Evolutionary conservation across 441 rosid genomes (phyloP).

Genomic region (Gossypium gossypioides): DNA sequence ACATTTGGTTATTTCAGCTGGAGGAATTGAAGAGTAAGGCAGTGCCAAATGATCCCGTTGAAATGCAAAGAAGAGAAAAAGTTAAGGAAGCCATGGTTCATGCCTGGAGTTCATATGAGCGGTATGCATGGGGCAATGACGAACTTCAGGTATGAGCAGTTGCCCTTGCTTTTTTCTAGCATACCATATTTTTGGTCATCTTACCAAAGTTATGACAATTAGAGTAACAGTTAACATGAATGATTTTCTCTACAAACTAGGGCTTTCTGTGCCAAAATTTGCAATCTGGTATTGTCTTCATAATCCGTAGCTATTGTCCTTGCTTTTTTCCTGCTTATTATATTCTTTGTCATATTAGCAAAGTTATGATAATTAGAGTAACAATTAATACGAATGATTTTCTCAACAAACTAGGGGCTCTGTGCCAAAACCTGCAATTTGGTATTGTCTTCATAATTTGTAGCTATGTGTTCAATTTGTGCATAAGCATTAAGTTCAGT

Average conservation of each 20-base stretch:
- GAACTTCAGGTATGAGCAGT: constrained; percentile 68
- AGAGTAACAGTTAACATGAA: background rate
- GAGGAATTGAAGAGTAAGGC: constrained; percentile 32
- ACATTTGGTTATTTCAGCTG: constrained; percentile 29
- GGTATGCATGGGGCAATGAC: constrained; percentile 92
- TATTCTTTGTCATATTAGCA: background rate
- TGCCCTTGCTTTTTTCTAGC: background rate
- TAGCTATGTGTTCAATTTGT: background rate
- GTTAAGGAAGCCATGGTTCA: constrained; percentile 94
- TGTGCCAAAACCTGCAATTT: background rate
- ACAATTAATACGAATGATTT: background rate
- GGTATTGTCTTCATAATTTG: background rate
- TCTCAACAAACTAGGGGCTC: background rate
- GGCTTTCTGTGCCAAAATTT: background rate
- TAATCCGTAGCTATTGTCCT: background rate
- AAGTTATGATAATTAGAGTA: background rate
- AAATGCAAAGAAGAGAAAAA: constrained; percentile 61
- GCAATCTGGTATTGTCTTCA: background rate
- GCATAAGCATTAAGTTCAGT: background rate
- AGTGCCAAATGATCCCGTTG: constrained; percentile 46
- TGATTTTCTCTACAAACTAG: background rate
- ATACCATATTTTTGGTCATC: background rate
- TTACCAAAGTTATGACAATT: background rate
- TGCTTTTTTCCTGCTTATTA: background rate
- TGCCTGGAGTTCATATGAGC: constrained; percentile 95